Evolutionary conservation across 192 early-diverging fungal species (phyloP).

Genomic region (Radiomyces spectabilis): DNA sequence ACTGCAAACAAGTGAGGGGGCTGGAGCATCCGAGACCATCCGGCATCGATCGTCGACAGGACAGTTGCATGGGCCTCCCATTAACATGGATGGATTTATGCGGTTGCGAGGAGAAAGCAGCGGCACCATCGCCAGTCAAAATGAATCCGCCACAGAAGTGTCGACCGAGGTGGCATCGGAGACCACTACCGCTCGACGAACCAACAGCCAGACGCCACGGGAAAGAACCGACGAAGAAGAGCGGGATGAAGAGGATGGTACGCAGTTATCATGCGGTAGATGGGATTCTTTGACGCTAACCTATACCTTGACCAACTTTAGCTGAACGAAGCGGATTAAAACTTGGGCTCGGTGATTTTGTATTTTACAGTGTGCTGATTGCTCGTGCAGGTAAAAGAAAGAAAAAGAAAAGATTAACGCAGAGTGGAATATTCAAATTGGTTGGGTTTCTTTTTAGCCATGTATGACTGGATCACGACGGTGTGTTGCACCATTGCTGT

Average conservation of each 20-base stretch:
- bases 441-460: slow-evolving; percentile 28
- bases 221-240: not conserved
- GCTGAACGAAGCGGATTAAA: slow-evolving; percentile 65
- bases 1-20: not conserved
- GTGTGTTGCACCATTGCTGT: slow-evolving; percentile 68
- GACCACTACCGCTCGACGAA: too few relatives aligned
- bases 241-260: slow-evolving; percentile 43
- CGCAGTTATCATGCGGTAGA: too few relatives aligned
- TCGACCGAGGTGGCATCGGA: too few relatives aligned
- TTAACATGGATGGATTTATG: slow-evolving; percentile 15
- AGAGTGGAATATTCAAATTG: not conserved
- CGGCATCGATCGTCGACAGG: too few relatives aligned
- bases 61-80: too few relatives aligned
- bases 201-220: not conserved
- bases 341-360: slow-evolving; percentile 86
- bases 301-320: too few relatives aligned
- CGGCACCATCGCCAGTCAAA: too few relatives aligned
- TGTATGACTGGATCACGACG: slow-evolving; percentile 81
- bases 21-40: too few relatives aligned
- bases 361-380: slow-evolving; percentile 81
- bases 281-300: too few relatives aligned
- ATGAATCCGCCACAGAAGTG: too few relatives aligned
- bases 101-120: slow-evolving; percentile 11
- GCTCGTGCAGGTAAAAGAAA: slow-evolving; percentile 56
- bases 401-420: not conserved